Evolutionary conservation across 257 asterid genomes (phyloP), one percentile per base, ranked within the genome.

Genomic region (Gardenia jasminoides): DNA sequence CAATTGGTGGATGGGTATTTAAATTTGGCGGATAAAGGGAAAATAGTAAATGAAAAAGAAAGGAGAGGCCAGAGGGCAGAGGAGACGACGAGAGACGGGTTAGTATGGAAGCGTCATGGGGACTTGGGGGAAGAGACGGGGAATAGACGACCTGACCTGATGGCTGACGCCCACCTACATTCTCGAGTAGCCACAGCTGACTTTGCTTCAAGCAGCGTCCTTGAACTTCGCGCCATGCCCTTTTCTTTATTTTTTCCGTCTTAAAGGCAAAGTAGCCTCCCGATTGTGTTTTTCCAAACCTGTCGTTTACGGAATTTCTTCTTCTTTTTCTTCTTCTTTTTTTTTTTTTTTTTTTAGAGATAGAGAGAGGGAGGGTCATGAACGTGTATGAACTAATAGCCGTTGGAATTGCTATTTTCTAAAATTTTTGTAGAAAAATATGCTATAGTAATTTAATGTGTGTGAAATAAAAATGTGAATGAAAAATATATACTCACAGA

Each of bases 221-320:
- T 85, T 70, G 78, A 82, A 84, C 41, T 87, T 88, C 85, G 89
- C 92, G 89, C 88, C 90, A 83, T 59, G 1, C 75, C 67, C 82
- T 20, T 75, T 15, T 31, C 70, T 72, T 31, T n/a, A 30, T 17
- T 36, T 43, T 24, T 44, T n/a, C n/a, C n/a, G n/a, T n/a, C n/a
- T n/a, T n/a, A n/a, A n/a, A n/a, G n/a, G n/a, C n/a, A n/a, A n/a
- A n/a, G n/a, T n/a, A n/a, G n/a, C n/a, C n/a, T n/a, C n/a, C n/a
- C n/a, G n/a, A n/a, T n/a, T n/a, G n/a, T n/a, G n/a, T n/a, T n/a
- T n/a, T n/a, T n/a, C n/a, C n/a, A n/a, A n/a, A n/a, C n/a, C n/a
- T n/a, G n/a, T n/a, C n/a, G n/a, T n/a, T n/a, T n/a, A n/a, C n/a
- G n/a, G n/a, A n/a, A n/a, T n/a, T n/a, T n/a, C n/a, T n/a, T n/a